Percentiles rank a stretch among this genome's conserved stretches.
These are phyloP conservation scores for Penicillium daleae DNA, from an alignment of 495 filamentous ascomycete species.

Conservation along the genomic window DNA sequence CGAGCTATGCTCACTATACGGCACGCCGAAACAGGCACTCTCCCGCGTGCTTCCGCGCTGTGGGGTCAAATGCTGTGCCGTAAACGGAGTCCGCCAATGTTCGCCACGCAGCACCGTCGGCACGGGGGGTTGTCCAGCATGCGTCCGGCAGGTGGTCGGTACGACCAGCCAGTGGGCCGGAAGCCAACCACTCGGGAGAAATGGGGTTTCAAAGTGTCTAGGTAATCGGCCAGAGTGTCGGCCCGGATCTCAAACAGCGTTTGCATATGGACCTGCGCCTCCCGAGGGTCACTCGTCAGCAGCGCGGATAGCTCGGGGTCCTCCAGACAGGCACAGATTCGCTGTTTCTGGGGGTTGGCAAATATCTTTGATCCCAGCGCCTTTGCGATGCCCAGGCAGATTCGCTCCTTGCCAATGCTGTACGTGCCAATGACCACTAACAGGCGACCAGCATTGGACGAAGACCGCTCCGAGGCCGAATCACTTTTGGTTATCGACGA, in stretches of 20 bases:
- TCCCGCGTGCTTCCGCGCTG: conserved; percentile 78
- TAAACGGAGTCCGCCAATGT: conserved; percentile 74
- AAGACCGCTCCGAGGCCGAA: conserved; percentile 7
- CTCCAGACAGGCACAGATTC: conserved; percentile 82
- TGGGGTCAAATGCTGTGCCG: conserved; percentile 66
- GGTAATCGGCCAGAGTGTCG: conserved; percentile 86
- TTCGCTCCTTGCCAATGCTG: conserved; percentile 95
- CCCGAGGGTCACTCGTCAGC: conserved; percentile 76
- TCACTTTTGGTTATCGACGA: conserved; percentile 24
- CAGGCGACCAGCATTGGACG: conserved; percentile 61
- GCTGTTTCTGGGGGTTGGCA: conserved; percentile 77
- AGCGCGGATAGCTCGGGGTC: conserved; percentile 77
- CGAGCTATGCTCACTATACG: conserved; percentile 92
- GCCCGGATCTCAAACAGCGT: conserved; percentile 87
- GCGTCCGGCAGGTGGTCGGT: conserved; percentile 68
- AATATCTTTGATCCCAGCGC: conserved; percentile 91
- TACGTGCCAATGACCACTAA: conserved; percentile 96
- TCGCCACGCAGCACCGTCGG: conserved; percentile 70
- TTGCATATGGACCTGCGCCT: conserved; percentile 97
- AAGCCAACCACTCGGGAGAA: conserved; percentile 92
- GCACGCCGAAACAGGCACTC: conserved; percentile 84
- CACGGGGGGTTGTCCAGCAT: conserved; percentile 67
- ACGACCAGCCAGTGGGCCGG: conserved; percentile 90
- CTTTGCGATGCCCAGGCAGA: conserved; percentile 88
- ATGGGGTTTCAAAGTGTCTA: conserved; percentile 71